Conservation (phyloP, 2,329 filamentous ascomycete genomes). For the Penicillium digitatum region DNA sequence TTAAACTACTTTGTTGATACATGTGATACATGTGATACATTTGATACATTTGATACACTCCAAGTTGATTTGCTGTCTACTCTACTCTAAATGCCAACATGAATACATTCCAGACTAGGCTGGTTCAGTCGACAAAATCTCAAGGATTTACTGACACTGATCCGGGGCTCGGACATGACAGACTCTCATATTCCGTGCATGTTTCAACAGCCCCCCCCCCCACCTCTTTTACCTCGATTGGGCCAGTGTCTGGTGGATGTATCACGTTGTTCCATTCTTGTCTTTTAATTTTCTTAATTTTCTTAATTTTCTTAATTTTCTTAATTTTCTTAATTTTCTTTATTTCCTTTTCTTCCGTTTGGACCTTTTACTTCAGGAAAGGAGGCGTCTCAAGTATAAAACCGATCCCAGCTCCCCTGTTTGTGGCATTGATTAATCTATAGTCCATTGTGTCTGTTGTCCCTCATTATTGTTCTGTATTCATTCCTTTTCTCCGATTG, state of each 20-base stretch:
- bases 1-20: neutral
- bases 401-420: neutral
- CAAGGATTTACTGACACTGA: neutral
- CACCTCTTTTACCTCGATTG: conserved; percentile 21
- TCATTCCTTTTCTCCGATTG: conserved; percentile 5
- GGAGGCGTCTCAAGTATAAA: conserved; percentile 2
- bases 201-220: conserved; percentile 15
- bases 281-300: conserved; percentile 6
- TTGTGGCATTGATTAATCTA: neutral
- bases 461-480: conserved; percentile 13
- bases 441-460: conserved; percentile 16
- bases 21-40: neutral
- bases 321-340: conserved; percentile 2
- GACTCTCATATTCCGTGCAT: neutral
- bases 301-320: neutral
- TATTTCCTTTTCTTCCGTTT: conserved; percentile 1
- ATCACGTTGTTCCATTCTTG: conserved; percentile 17
- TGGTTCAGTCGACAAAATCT: neutral
- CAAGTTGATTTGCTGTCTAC: neutral
- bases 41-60: neutral
- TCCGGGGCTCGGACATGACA: conserved; percentile 3
- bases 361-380: neutral
- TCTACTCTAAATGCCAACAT: neutral
- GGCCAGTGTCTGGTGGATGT: conserved; percentile 27
- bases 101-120: neutral